Evolutionary conservation across 1,284 basidiomycete genomes (phyloP).

Genomic region (Xerocomus amazonicus): DNA sequence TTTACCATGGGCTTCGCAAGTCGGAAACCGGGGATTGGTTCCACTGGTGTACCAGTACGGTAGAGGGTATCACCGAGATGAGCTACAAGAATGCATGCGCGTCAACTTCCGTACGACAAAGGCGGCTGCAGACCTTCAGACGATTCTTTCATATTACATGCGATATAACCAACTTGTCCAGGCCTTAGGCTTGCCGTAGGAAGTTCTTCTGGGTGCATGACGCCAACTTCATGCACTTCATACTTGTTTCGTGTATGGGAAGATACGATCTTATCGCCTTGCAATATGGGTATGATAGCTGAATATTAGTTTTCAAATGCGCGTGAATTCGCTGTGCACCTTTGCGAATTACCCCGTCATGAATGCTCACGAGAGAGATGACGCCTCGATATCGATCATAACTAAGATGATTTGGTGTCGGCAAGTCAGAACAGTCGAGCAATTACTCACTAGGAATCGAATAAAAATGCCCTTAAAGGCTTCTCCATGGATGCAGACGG

Average conservation of each 20-base stretch:
- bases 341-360: conserved; percentile 61
- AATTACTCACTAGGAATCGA: conserved; percentile 80
- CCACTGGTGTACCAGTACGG: conserved; percentile 69
- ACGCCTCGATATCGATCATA: conserved; percentile 98
- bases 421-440: not conserved
- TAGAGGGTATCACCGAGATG: conserved; percentile 94
- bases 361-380: conserved; percentile 87
- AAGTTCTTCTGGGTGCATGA: conserved; percentile 89
- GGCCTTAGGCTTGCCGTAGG: conserved; percentile 68
- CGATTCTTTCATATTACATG: conserved; percentile 98
- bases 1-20: conserved; percentile 90
- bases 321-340: conserved; percentile 37
- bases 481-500: conserved; percentile 52
- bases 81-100: conserved; percentile 45
- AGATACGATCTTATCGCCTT: conserved; percentile 88
- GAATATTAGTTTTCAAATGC: not conserved
- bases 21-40: conserved; percentile 90
- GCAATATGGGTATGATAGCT: not conserved
- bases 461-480: conserved; percentile 82
- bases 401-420: conserved; percentile 42
- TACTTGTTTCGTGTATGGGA: conserved; percentile 88
- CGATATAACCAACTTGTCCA: conserved; percentile 89
- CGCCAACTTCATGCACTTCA: conserved; percentile 88
- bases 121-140: conserved; percentile 68
- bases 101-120: not conserved